Evolutionary conservation across 1,139 yeast genomes (phyloP).

Genomic region (Pneumocystis murina): DNA sequence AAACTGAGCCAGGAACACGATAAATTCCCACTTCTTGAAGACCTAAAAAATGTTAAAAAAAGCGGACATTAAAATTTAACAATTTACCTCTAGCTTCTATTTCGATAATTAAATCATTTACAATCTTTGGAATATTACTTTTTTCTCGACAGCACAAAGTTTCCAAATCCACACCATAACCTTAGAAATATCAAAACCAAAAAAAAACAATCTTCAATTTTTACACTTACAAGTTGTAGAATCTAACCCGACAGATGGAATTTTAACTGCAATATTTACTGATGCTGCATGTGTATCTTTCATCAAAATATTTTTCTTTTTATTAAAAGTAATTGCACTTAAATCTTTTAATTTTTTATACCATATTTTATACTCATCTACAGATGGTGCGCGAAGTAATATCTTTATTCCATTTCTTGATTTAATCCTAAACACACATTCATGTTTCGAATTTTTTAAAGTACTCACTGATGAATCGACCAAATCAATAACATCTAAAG

Average conservation of each 20-base stretch:
- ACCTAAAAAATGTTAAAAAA: constrained; percentile 29
- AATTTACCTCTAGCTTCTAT: constrained; percentile 43
- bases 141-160: constrained; percentile 62
- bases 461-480: constrained; percentile 6
- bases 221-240: neutral
- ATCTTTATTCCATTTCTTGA: constrained; percentile 41
- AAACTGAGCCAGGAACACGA: constrained; percentile 79
- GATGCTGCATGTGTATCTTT: constrained; percentile 13
- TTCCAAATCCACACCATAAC: constrained; percentile 81
- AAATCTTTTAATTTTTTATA: constrained; percentile 32
- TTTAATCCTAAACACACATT: constrained; percentile 45
- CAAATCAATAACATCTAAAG: constrained; percentile 7
- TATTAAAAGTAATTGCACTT: constrained; percentile 29
- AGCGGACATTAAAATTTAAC: neutral
- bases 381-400: constrained; percentile 53
- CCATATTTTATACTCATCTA: constrained; percentile 67
- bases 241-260: neutral
- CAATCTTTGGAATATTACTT: constrained; percentile 46
- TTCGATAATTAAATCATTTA: constrained; percentile 49
- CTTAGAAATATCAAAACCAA: constrained; percentile 23
- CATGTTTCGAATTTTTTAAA: constrained; percentile 19
- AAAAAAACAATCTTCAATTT: neutral
- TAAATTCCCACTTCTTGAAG: constrained; percentile 83
- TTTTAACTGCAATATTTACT: neutral
- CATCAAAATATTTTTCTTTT: constrained; percentile 27